Evolutionary conservation across 768 basidiomycete species (phyloP).

Genomic region (Podaxis mareebaensis): DNA sequence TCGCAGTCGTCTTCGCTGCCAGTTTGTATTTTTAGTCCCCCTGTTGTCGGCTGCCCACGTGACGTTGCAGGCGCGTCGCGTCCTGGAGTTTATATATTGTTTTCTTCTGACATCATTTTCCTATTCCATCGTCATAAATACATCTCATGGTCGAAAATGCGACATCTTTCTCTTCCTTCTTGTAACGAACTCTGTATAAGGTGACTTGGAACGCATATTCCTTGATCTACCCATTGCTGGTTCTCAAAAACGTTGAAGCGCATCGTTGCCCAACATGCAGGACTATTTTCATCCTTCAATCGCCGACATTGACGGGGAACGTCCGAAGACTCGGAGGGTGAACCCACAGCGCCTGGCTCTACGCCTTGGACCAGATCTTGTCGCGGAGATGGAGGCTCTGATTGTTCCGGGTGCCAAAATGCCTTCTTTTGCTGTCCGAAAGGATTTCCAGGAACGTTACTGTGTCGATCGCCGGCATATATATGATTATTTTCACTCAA

Average conservation of each 20-base stretch:
- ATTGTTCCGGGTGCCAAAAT: conserved; percentile 74
- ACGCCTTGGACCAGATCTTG: conserved; percentile 64
- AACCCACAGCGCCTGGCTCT: conserved; percentile 71
- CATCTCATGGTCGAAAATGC: background rate
- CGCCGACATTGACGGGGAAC: conserved; percentile 31
- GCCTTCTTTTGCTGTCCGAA: conserved; percentile 71
- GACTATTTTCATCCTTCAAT: conserved; percentile 25
- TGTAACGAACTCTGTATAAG: background rate
- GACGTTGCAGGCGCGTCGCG: conserved; percentile 17
- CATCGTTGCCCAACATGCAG: conserved; percentile 22
- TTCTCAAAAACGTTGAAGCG: conserved; percentile 23
- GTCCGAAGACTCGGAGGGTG: conserved; percentile 52
- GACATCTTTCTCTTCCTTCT: background rate
- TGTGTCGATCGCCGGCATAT: conserved; percentile 72
- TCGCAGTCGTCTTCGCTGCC: conserved; percentile 79
- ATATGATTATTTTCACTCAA: conserved; percentile 78
- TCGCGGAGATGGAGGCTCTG: conserved; percentile 71
- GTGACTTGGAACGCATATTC: background rate
- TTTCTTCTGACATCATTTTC: conserved; percentile 8
- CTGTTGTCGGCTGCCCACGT: background rate
- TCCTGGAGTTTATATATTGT: conserved; percentile 13
- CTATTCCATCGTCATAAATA: background rate
- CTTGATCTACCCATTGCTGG: conserved; percentile 12
- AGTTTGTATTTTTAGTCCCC: conserved; percentile 75
- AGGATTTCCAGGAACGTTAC: conserved; percentile 71